Evolutionary conservation across 306 rosid genomes (phyloP).

Genomic region (Lagenaria siceraria): DNA sequence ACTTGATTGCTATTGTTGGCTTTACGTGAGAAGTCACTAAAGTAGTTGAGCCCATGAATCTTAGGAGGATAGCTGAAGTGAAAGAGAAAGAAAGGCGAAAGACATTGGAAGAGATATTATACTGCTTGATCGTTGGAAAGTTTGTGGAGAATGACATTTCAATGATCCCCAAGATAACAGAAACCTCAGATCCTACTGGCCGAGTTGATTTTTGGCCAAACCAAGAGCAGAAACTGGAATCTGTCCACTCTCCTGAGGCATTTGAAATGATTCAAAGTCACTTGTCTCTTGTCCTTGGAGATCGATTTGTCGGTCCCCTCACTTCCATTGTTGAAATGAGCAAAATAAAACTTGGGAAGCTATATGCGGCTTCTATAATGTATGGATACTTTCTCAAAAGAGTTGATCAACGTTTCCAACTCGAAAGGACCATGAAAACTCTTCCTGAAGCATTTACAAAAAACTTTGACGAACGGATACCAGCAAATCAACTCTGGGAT

Average conservation of each 20-base stretch:
- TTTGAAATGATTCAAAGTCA: conserved; percentile 90
- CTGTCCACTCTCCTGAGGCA: conserved; percentile 79
- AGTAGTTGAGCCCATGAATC: conserved; percentile 18
- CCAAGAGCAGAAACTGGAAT: conserved; percentile 77
- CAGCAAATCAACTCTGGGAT: conserved; percentile 72
- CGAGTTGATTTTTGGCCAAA: conserved; percentile 86
- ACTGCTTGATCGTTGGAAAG: conserved; percentile 53
- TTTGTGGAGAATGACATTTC: conserved; percentile 54
- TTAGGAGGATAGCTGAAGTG: conserved; percentile 81
- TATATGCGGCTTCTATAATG: conserved; percentile 96
- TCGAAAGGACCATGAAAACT: conserved; percentile 67
- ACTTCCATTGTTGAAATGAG: conserved; percentile 60
- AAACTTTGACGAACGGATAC: conserved; percentile 35
- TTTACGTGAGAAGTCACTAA: conserved; percentile 12
- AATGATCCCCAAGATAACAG: conserved; percentile 71
- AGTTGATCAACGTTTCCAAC: conserved; percentile 89
- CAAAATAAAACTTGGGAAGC: conserved; percentile 84
- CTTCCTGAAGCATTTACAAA: conserved; percentile 53
- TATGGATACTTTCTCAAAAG: conserved; percentile 91
- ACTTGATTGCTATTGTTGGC: conserved; percentile 9
- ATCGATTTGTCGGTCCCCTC: conserved; percentile 68
- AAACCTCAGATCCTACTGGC: conserved; percentile 51
- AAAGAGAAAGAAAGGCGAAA: conserved; percentile 65
- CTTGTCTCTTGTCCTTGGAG: conserved; percentile 67
- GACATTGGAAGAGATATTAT: conserved; percentile 68